These are phyloP conservation scores for Fraxinus greggii DNA, from an alignment of 305 asterid genomes.

Conservation along the genomic window DNA sequence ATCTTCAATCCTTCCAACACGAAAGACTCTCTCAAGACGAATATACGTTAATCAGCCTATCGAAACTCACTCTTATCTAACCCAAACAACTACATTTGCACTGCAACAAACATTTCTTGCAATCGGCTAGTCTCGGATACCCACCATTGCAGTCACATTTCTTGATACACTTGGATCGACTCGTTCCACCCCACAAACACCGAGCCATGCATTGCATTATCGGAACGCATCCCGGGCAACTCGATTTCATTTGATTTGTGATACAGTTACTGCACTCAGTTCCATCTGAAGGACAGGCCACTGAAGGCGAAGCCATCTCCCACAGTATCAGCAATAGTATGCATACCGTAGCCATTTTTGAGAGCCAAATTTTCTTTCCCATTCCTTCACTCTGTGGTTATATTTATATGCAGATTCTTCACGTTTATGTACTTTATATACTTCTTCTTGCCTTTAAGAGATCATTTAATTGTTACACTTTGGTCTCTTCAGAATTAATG, in stretches of 20 bases:
- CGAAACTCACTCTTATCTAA: slow-evolving; percentile 9
- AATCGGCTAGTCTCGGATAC: slow-evolving; percentile 57
- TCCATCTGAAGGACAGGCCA: slow-evolving; percentile 51
- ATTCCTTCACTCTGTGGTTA: not conserved
- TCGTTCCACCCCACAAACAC: slow-evolving; percentile 63
- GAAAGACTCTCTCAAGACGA: not conserved
- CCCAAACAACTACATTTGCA: slow-evolving; percentile 66
- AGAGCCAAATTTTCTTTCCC: slow-evolving; percentile 7
- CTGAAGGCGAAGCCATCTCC: slow-evolving; percentile 27
- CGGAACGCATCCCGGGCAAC: slow-evolving; percentile 66
- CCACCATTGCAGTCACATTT: slow-evolving; percentile 65
- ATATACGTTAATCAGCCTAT: not conserved
- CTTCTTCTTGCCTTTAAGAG: not conserved
- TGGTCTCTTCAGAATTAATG: slow-evolving; percentile 24
- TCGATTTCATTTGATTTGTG: slow-evolving; percentile 41
- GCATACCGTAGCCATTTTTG: slow-evolving; percentile 13
- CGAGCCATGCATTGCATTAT: slow-evolving; percentile 73
- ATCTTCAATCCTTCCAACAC: not conserved
- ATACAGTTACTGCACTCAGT: slow-evolving; percentile 60
- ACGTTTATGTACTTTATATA: not conserved
- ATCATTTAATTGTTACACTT: not conserved
- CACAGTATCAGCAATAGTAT: slow-evolving; percentile 24
- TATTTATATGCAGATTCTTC: not conserved
- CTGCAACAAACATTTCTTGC: slow-evolving; percentile 62
- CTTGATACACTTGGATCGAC: slow-evolving; percentile 49